Base-by-base conservation (phyloP, 306 rosid genomes). In the Vicia sativa region DNA sequence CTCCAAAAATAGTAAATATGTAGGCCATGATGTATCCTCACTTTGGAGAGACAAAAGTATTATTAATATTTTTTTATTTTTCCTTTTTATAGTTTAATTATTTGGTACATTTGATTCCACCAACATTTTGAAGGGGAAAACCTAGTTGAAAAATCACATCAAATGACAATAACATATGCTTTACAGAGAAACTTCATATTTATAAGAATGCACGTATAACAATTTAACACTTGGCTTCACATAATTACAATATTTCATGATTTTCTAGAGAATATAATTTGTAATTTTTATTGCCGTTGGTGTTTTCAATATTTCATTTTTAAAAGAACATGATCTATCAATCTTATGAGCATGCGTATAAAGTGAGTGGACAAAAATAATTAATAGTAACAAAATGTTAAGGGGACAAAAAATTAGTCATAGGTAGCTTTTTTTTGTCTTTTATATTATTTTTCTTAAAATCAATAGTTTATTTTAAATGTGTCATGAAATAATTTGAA, bases 261-360 rank as follows among this genome's bases (percentile, higher is more conserved):
- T 67, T 77, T 80, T 86, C 75, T 74, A 82, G 80, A 74, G 57
- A 78, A 64, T 69, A 60, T 45, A 68, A 74, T 52, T 73, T 31
- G 71, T 54, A 19, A 9, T 21, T 50, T 52, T 52, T 13, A 53
- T 23, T 64, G 18, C n/a, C 3, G 42, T 48, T 60, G 55, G 46
- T 50, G 37, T 58, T 75, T 77, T 55, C 64, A 50, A 76, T 72
- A 44, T 77, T 70, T 70, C 49, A 56, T 71, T 65, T 74, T 21
- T 50, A 19, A 52, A 19, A 53, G 55, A 12, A 73, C 41, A 68
- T 74, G 82, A 70, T 74, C 68, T 29, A 50, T 43, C 45, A 46
- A 53, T 62, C 77, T 72, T 48, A 57, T 54, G 84, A 62, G 92
- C 92, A 87, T 60, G 92, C 92, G 81, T 76, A 79, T 85, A 89